phyloP scores from a whole-genome alignment of 1,284 basidiomycete species.

The Irpex rosettiformis region DNA sequence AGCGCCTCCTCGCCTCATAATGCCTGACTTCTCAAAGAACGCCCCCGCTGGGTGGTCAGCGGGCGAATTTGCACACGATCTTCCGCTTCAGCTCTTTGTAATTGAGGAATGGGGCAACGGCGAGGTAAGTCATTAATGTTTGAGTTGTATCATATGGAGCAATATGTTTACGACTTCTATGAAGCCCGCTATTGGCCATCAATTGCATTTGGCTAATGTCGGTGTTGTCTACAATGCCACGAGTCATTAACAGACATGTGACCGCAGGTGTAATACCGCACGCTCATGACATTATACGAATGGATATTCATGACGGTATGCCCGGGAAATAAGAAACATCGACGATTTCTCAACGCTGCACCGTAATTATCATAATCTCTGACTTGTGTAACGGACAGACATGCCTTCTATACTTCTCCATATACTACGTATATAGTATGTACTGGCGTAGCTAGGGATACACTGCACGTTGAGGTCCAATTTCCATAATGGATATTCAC shows the following conservation, averaged over 20 bases:
- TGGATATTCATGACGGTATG: too few relatives aligned
- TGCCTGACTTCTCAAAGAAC: slow-evolving; percentile 44
- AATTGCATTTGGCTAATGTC: not conserved
- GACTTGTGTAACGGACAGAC: too few relatives aligned
- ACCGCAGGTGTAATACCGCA: too few relatives aligned
- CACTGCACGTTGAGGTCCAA: too few relatives aligned
- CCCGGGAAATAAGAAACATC: too few relatives aligned
- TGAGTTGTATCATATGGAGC: not conserved
- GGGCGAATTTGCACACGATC: slow-evolving; percentile 31
- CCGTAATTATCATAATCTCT: too few relatives aligned
- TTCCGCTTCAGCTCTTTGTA: slow-evolving; percentile 37
- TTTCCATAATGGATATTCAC: too few relatives aligned
- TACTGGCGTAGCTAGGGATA: too few relatives aligned
- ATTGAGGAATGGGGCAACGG: slow-evolving; percentile 45
- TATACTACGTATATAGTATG: too few relatives aligned
- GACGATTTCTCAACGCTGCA: too few relatives aligned
- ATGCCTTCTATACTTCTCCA: too few relatives aligned
- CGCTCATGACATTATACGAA: too few relatives aligned
- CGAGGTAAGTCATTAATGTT: slow-evolving; percentile 21
- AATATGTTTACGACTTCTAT: not conserved
- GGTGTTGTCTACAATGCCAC: slow-evolving; percentile 9
- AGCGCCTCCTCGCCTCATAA: slow-evolving; percentile 37
- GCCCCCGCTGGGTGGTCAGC: slow-evolving; percentile 38
- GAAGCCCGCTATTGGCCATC: slow-evolving; percentile 2
- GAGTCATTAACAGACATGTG: not conserved